These are phyloP conservation scores for Syzygium aromaticum DNA, from an alignment of 345 rosid species.

Conservation along the genomic window DNA sequence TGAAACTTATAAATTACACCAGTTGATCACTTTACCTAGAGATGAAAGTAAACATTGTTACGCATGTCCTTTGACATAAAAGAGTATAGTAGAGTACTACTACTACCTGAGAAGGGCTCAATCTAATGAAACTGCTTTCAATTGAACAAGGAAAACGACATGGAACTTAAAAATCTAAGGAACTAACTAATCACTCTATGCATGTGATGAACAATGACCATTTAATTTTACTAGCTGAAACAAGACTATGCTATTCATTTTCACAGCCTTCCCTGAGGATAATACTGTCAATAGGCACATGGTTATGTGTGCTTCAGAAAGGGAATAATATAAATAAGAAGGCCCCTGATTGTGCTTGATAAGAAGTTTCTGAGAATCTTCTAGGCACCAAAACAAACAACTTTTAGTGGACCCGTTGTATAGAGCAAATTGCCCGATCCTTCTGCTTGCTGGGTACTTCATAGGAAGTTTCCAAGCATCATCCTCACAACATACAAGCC, in stretches of 20 bases:
- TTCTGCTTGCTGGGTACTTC: background rate
- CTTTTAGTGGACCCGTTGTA: background rate
- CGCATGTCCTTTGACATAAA: background rate
- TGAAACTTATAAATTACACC: background rate
- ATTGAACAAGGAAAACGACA: background rate
- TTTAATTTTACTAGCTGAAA: background rate
- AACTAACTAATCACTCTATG: background rate
- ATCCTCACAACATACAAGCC: background rate
- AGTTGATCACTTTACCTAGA: background rate
- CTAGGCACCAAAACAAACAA: background rate
- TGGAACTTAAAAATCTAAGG: background rate
- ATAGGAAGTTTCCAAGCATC: constrained; percentile 3
- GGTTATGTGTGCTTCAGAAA: background rate
- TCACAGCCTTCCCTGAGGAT: background rate
- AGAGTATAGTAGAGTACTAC: background rate
- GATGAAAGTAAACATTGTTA: background rate
- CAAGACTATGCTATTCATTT: background rate
- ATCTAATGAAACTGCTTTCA: background rate
- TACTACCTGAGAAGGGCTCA: background rate
- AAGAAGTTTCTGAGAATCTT: background rate
- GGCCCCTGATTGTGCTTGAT: background rate
- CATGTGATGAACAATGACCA: background rate
- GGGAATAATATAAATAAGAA: background rate
- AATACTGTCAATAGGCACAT: background rate
- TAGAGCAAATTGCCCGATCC: background rate